phyloP scores from a whole-genome alignment of 2,329 filamentous ascomycete species.

The Trichoderma simmonsii region DNA sequence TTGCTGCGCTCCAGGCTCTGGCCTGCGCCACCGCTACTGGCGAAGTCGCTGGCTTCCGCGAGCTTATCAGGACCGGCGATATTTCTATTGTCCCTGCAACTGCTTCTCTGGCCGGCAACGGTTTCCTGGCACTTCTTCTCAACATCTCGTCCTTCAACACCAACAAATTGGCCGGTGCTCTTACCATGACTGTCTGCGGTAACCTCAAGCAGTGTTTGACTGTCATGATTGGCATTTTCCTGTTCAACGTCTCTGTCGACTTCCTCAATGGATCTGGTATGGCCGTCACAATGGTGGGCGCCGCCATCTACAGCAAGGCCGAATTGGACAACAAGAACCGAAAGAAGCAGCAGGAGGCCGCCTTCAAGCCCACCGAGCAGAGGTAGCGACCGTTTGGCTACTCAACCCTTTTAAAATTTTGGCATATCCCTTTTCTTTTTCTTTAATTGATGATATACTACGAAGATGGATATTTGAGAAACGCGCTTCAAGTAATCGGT shows the following conservation, averaged over 20 bases:
- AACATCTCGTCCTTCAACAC: slow-evolving; percentile 57
- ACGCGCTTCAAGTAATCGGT: neutral
- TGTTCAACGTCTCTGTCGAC: slow-evolving; percentile 51
- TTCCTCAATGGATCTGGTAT: slow-evolving; percentile 55
- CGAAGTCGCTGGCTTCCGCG: slow-evolving; percentile 46
- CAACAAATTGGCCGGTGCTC: slow-evolving; percentile 55
- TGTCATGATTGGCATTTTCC: slow-evolving; percentile 50
- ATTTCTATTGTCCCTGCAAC: slow-evolving; percentile 37
- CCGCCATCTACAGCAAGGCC: slow-evolving; percentile 56
- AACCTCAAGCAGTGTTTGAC: slow-evolving; percentile 59
- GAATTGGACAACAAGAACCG: slow-evolving; percentile 53
- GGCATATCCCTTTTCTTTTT: slow-evolving; percentile 19
- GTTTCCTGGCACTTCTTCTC: slow-evolving; percentile 52
- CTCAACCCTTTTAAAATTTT: neutral
- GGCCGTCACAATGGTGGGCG: slow-evolving; percentile 52
- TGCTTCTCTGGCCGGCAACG: slow-evolving; percentile 48
- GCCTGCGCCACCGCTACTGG: slow-evolving; percentile 50
- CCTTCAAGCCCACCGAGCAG: slow-evolving; percentile 38
- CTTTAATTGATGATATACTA: slow-evolving; percentile 9
- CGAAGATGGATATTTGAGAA: slow-evolving; percentile 10
- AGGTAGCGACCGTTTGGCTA: slow-evolving; percentile 21
- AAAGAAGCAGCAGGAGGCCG: slow-evolving; percentile 31
- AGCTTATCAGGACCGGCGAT: slow-evolving; percentile 35
- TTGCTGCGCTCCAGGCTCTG: slow-evolving; percentile 55
- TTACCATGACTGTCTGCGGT: slow-evolving; percentile 59